Conservation (phyloP, 192 early-diverging fungal genomes). For the Entomortierella chlamydospora region DNA sequence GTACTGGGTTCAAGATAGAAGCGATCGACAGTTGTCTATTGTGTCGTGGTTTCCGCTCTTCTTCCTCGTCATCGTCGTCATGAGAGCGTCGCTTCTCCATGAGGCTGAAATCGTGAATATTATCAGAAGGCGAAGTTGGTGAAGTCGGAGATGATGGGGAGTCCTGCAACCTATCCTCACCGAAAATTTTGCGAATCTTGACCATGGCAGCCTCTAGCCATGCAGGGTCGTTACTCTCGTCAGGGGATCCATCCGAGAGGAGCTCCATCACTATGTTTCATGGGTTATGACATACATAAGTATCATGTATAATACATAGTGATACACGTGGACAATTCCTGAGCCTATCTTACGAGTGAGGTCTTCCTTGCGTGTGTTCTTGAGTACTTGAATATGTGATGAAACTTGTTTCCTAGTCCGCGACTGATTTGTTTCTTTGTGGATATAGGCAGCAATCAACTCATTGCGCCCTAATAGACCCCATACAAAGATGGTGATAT, state of each 20-base stretch:
- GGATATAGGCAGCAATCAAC: constrained; percentile 79
- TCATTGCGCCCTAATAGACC: constrained; percentile 69
- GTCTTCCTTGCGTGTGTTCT: constrained; percentile 74
- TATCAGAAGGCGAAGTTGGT: constrained; percentile 33
- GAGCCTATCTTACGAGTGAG: constrained; percentile 58
- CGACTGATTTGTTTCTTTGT: constrained; percentile 69
- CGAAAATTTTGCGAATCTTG: constrained; percentile 31
- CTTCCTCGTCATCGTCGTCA: constrained; percentile 2
- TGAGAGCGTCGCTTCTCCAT: neutral
- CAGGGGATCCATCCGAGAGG: constrained; percentile 34
- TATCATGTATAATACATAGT: too few relatives aligned
- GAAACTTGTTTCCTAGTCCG: constrained; percentile 84
- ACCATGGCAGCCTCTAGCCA: constrained; percentile 31
- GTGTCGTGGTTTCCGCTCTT: constrained; percentile 28
- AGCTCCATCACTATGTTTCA: constrained; percentile 42
- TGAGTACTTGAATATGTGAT: constrained; percentile 83
- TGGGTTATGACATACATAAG: too few relatives aligned
- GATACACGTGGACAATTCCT: too few relatives aligned
- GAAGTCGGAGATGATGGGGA: constrained; percentile 15
- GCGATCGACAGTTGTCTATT: constrained; percentile 45
- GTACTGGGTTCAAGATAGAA: constrained; percentile 40
- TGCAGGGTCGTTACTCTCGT: constrained; percentile 26
- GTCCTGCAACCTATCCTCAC: constrained; percentile 21
- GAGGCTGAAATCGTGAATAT: neutral
- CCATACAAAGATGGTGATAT: constrained; percentile 8